Conservation (phyloP, 371 early-diverging fungal genomes). For the Mortierella sp. region DNA sequence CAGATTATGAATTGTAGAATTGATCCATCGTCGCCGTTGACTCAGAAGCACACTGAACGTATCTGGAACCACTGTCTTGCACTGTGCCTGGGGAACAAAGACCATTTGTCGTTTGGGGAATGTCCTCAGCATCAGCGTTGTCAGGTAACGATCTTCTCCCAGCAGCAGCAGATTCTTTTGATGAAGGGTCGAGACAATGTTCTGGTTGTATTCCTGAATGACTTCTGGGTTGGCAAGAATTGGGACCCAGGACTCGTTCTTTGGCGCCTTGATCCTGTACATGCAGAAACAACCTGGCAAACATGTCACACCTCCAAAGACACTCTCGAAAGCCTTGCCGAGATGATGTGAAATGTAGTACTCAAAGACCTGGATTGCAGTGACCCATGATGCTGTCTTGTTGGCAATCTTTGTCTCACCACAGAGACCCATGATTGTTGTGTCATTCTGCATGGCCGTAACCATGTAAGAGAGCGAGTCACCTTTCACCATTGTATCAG, state of each 20-base stretch:
- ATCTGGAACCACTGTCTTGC: conserved; percentile 87
- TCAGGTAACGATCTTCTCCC: conserved; percentile 97
- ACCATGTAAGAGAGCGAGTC: conserved; percentile 73
- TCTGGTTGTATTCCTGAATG: conserved; percentile 89
- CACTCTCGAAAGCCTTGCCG: conserved; percentile 93
- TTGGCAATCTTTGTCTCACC: conserved; percentile 81
- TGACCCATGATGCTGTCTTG: conserved; percentile 61
- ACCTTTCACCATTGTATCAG: conserved; percentile 73
- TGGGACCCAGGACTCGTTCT: conserved; percentile 68
- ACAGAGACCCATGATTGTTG: conserved; percentile 77
- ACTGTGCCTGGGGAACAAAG: conserved; percentile 92
- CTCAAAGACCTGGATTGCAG: conserved; percentile 82
- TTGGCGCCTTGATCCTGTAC: conserved; percentile 86
- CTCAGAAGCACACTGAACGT: conserved; percentile 81
- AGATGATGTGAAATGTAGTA: conserved; percentile 97
- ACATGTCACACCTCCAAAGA: conserved; percentile 98
- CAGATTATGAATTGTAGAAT: conserved; percentile 91
- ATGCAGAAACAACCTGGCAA: conserved; percentile 97
- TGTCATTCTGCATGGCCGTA: conserved; percentile 70
- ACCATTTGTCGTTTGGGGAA: conserved; percentile 94
- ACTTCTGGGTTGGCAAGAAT: conserved; percentile 78
- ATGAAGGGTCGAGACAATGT: conserved; percentile 93
- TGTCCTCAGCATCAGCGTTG: conserved; percentile 93
- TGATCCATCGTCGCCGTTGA: conserved; percentile 94
- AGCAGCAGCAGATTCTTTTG: conserved; percentile 94